These are phyloP conservation scores for Lyophyllum shimeji DNA, from an alignment of 768 basidiomycete genomes.

Conservation along the genomic window DNA sequence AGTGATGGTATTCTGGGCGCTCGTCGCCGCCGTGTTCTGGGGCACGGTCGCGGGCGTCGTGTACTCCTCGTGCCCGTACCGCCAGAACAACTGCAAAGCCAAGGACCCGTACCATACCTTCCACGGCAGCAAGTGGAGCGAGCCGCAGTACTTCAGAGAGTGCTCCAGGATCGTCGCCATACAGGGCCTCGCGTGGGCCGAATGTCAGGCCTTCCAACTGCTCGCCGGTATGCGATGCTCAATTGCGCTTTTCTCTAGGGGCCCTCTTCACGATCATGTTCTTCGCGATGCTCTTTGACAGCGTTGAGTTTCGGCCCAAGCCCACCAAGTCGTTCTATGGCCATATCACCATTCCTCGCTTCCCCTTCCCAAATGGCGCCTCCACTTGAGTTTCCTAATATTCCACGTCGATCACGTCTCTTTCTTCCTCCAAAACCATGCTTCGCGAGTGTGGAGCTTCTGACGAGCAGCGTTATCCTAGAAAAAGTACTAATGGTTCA, in stretches of 20 bases:
- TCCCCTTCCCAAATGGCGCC: neutral
- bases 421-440: no score
- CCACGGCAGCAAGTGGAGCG: conserved; percentile 6
- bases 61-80: conserved; percentile 11
- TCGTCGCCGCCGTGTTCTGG: conserved; percentile 15
- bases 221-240: no score
- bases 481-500: no score
- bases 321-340: conserved; percentile 12
- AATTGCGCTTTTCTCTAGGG: neutral
- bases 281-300: conserved; percentile 10
- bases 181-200: conserved; percentile 13
- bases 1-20: conserved; percentile 13
- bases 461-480: no score
- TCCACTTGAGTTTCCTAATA: no score
- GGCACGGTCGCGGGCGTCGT: conserved; percentile 11
- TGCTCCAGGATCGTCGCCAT: conserved; percentile 15
- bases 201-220: no score
- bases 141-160: conserved; percentile 13
- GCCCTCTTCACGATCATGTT: conserved; percentile 12
- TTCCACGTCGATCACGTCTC: no score
- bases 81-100: conserved; percentile 6
- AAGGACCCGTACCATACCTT: conserved; percentile 3
- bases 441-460: no score
- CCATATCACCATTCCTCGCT: neutral
- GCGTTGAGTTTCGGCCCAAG: neutral